phyloP scores from a whole-genome alignment of 805 yeast species.

The Myxozyma geophila region DNA sequence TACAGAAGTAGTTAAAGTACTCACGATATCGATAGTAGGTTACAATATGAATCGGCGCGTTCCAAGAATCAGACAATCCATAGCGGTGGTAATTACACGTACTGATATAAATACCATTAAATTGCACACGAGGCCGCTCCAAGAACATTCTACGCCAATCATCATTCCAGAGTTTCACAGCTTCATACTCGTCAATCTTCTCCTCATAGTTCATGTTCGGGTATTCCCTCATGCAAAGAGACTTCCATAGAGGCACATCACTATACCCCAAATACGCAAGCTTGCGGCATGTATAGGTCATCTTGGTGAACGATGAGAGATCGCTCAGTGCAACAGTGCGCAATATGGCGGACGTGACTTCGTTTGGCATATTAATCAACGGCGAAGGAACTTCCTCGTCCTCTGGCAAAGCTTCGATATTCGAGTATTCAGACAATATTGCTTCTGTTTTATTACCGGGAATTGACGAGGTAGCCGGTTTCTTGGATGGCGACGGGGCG shows the following conservation, averaged over 20 bases:
- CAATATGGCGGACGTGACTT: slow-evolving; percentile 36
- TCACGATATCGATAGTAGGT: slow-evolving; percentile 77
- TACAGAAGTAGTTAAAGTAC: background rate
- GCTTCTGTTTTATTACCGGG: slow-evolving; percentile 14
- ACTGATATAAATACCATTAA: slow-evolving; percentile 82
- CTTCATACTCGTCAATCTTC: slow-evolving; percentile 32
- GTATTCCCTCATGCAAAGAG: slow-evolving; percentile 39
- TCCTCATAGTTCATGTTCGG: slow-evolving; percentile 38
- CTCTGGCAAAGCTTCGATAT: slow-evolving; percentile 29
- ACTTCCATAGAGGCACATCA: slow-evolving; percentile 39
- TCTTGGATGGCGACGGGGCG: slow-evolving; percentile 26
- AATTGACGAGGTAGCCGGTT: slow-evolving; percentile 24
- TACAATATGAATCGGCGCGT: slow-evolving; percentile 77
- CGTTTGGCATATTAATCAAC: slow-evolving; percentile 33
- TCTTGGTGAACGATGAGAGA: slow-evolving; percentile 39
- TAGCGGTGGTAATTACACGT: slow-evolving; percentile 82
- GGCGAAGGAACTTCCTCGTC: slow-evolving; percentile 29
- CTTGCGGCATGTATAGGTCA: slow-evolving; percentile 38
- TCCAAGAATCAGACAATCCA: slow-evolving; percentile 73
- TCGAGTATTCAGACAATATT: slow-evolving; percentile 22
- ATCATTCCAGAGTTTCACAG: slow-evolving; percentile 19
- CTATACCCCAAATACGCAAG: slow-evolving; percentile 40
- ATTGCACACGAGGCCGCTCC: slow-evolving; percentile 77
- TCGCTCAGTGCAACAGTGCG: slow-evolving; percentile 39
- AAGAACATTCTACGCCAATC: slow-evolving; percentile 57